phyloP scores from a whole-genome alignment of 2,329 filamentous ascomycete species.

The Curvularia eragrostidis region DNA sequence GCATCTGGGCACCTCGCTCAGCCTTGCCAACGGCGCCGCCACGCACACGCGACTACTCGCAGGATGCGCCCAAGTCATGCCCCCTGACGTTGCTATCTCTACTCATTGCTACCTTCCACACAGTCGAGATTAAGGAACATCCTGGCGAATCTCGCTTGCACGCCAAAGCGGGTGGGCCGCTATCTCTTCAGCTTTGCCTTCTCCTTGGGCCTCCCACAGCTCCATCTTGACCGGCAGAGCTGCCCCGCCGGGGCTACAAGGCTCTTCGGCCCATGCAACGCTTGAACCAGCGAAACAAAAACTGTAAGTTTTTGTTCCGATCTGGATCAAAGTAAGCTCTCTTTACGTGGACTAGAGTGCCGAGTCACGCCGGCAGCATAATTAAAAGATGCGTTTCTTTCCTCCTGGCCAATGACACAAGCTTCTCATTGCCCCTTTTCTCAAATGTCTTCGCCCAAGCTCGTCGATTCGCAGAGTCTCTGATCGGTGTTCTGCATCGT shows the following conservation, averaged over 20 bases:
- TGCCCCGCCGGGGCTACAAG: too few relatives aligned
- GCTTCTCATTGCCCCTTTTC: conserved; percentile 14
- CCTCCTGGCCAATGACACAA: conserved; percentile 13
- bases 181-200: background rate
- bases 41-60: too few relatives aligned
- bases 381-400: conserved; percentile 7
- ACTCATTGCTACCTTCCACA: background rate
- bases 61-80: background rate
- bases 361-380: conserved; percentile 13
- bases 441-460: conserved; percentile 15
- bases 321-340: background rate
- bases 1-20: background rate
- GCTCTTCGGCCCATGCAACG: too few relatives aligned
- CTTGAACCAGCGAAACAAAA: too few relatives aligned
- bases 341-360: background rate
- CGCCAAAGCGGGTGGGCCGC: background rate
- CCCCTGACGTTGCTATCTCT: background rate
- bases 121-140: background rate
- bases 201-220: background rate
- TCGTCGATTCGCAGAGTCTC: conserved; percentile 14
- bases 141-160: background rate
- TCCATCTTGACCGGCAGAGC: background rate
- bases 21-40: background rate
- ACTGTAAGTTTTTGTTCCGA: background rate
- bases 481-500: conserved; percentile 13